These are phyloP conservation scores for Boletus sensibilis DNA, from an alignment of 768 basidiomycete genomes.

Conservation along the genomic window DNA sequence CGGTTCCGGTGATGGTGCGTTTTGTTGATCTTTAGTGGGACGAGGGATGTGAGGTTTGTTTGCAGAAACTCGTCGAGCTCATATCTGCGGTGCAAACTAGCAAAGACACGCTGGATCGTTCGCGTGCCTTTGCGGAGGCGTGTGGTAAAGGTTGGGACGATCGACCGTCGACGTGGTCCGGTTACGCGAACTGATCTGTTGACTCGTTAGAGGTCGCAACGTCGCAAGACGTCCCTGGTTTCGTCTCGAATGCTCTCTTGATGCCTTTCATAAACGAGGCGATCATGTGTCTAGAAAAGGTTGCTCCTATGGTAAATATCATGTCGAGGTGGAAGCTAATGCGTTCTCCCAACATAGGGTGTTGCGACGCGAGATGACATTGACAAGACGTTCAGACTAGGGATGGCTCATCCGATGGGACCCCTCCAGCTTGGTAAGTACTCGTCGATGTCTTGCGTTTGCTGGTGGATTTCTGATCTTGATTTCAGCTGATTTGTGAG, in stretches of 20 bases:
- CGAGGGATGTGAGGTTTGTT: not conserved
- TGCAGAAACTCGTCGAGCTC: constrained; percentile 89
- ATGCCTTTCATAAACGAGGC: constrained; percentile 99
- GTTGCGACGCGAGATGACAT: constrained; percentile 93
- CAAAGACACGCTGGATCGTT: constrained; percentile 66
- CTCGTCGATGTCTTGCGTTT: not conserved
- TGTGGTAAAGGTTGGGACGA: constrained; percentile 75
- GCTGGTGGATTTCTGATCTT: not conserved
- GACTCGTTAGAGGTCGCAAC: constrained; percentile 73
- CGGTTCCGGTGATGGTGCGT: constrained; percentile 91
- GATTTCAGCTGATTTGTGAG: constrained; percentile 33
- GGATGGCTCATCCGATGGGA: constrained; percentile 96
- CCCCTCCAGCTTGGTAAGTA: constrained; percentile 77
- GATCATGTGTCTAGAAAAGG: constrained; percentile 91
- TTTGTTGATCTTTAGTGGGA: not conserved
- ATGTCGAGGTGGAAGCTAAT: not conserved
- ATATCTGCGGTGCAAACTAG: constrained; percentile 93
- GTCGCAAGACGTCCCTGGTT: constrained; percentile 91
- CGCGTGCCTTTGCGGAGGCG: constrained; percentile 78
- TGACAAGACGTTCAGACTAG: constrained; percentile 89
- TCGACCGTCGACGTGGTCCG: not conserved
- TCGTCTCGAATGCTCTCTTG: constrained; percentile 90
- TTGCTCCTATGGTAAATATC: constrained; percentile 21
- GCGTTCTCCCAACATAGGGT: constrained; percentile 48
- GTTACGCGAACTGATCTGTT: not conserved